A percentile compares a stretch with the other conserved stretches of the same genome.
phyloP scores from a whole-genome alignment of 768 basidiomycete species.

The Nidularia sp. region DNA sequence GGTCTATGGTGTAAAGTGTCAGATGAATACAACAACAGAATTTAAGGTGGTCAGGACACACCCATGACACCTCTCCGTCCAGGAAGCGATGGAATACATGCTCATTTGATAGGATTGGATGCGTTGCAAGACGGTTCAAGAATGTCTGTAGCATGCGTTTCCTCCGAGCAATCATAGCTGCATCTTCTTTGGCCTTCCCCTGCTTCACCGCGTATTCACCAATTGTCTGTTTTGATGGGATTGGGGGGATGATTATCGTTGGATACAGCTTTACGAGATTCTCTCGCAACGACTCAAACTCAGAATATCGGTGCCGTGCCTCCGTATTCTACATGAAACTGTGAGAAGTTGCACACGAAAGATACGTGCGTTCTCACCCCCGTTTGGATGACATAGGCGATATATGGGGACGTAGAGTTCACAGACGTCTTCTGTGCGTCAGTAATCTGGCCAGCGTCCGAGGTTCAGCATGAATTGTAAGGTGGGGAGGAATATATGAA shows the following conservation, averaged over 20 bases:
- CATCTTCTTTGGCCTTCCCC: conserved; percentile 94
- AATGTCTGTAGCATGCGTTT: conserved; percentile 96
- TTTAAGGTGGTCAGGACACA: conserved; percentile 24
- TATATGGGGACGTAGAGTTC: conserved; percentile 87
- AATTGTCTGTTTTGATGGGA: conserved; percentile 94
- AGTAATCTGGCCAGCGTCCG: conserved; percentile 59
- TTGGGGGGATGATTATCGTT: conserved; percentile 94
- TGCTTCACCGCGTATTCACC: conserved; percentile 98
- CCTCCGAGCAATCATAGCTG: conserved; percentile 82
- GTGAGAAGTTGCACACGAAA: conserved; percentile 2
- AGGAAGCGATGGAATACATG: conserved; percentile 96
- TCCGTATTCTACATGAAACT: conserved; percentile 57
- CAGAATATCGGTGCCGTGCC: conserved; percentile 90
- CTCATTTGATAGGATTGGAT: conserved; percentile 95
- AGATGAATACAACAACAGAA: background rate
- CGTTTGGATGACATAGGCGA: conserved; percentile 87
- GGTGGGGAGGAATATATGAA: conserved; percentile 5
- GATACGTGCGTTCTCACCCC: conserved; percentile 51
- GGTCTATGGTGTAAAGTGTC: conserved; percentile 38
- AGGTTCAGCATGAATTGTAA: background rate
- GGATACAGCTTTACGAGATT: conserved; percentile 88
- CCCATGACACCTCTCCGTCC: conserved; percentile 96
- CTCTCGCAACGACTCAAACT: conserved; percentile 90
- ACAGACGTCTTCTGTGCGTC: conserved; percentile 95
- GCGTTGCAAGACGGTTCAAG: conserved; percentile 81